Evolutionary conservation across 2,329 filamentous ascomycete genomes (phyloP).

Genomic region (Cylindrodendrum hubeiense): DNA sequence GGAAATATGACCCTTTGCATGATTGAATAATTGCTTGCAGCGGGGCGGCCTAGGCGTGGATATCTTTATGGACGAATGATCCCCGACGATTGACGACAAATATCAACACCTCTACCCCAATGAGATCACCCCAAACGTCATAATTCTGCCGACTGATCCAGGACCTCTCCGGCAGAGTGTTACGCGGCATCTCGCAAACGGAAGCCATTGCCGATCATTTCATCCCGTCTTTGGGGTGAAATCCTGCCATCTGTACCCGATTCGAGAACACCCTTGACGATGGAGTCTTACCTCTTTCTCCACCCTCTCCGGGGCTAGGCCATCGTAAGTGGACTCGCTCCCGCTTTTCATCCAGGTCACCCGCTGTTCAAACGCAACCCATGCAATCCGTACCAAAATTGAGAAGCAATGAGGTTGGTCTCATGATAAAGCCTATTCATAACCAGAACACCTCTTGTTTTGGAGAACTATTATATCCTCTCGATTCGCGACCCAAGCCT

Average conservation of each 20-base stretch:
- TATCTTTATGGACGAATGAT: constrained; percentile 2
- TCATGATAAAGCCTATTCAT: neutral
- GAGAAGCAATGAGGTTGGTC: neutral
- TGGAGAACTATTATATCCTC: neutral
- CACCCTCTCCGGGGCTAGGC: neutral
- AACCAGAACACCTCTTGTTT: too few species aligned
- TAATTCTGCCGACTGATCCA: too few species aligned
- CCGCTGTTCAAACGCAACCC: neutral
- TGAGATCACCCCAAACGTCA: too few species aligned
- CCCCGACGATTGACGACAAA: neutral
- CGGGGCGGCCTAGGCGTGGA: neutral
- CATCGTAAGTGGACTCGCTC: neutral
- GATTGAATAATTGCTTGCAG: constrained; percentile 18
- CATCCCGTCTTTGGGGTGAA: too few species aligned
- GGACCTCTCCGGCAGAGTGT: too few species aligned
- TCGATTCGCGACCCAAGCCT: neutral
- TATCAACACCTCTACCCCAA: neutral
- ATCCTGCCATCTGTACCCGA: neutral
- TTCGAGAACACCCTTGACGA: neutral
- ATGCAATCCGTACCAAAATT: neutral
- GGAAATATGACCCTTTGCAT: neutral
- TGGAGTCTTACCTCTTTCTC: neutral
- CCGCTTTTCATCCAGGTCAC: neutral
- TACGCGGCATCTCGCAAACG: too few species aligned
- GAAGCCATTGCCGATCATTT: too few species aligned